These are phyloP conservation scores for Trifolium dubium DNA, from an alignment of 306 rosid species.

Conservation along the genomic window DNA sequence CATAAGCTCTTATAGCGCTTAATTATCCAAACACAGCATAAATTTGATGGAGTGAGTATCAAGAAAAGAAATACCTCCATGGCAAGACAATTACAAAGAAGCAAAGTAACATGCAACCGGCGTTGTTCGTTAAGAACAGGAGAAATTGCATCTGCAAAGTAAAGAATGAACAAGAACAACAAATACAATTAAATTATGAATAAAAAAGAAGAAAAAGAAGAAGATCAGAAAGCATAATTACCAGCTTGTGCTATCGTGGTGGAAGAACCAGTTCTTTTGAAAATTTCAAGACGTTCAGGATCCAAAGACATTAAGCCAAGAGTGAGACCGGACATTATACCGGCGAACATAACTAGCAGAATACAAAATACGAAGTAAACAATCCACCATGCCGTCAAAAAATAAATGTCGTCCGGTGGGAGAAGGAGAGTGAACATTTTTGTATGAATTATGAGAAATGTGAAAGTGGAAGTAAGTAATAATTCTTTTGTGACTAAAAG, in stretches of 20 bases:
- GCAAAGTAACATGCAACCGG: conserved; percentile 82
- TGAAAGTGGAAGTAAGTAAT: too few relatives aligned
- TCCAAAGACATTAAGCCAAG: conserved; percentile 81
- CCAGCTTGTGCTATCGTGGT: conserved; percentile 83
- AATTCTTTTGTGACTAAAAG: too few relatives aligned
- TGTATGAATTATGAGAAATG: too few relatives aligned
- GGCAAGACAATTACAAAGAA: conserved; percentile 86
- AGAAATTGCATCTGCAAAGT: conserved; percentile 59
- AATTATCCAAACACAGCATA: not conserved
- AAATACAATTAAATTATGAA: not conserved
- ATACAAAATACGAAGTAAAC: conserved; percentile 60
- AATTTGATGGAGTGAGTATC: not conserved
- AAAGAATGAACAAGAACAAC: not conserved
- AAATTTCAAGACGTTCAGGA: conserved; percentile 84
- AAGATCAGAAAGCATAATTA: not conserved
- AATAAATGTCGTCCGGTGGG: conserved; percentile 57
- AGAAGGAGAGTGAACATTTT: not conserved
- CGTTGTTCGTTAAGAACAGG: conserved; percentile 89
- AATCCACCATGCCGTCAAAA: conserved; percentile 71
- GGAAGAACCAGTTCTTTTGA: conserved; percentile 68
- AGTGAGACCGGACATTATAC: conserved; percentile 94
- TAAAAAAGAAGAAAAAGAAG: not conserved
- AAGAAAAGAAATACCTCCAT: conserved; percentile 69
- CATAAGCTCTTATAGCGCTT: not conserved
- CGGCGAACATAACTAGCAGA: conserved; percentile 73